Conservation (phyloP, 2,329 filamentous ascomycete genomes). For the Tolypocladium nubicola region DNA sequence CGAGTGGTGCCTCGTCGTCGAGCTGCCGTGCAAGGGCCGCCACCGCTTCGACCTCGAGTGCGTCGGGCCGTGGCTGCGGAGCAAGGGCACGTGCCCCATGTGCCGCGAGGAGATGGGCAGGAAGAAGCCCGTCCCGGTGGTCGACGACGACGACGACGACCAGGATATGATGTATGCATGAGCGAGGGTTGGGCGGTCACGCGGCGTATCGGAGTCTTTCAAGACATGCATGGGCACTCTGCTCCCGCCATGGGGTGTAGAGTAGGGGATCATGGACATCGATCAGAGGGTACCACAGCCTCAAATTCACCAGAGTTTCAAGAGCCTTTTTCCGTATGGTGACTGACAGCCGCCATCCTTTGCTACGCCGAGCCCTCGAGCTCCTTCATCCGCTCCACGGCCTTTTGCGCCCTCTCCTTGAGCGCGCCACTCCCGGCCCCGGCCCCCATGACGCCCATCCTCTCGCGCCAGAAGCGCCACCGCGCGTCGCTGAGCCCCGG, state of each 20-base stretch:
- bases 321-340: no score
- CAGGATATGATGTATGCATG: slow-evolving; percentile 37
- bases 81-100: slow-evolving; percentile 55
- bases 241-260: not conserved
- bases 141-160: slow-evolving; percentile 38
- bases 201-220: not conserved
- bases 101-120: slow-evolving; percentile 49
- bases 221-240: not conserved
- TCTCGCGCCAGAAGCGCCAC: slow-evolving; percentile 19
- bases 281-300: not conserved
- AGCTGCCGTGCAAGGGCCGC: slow-evolving; percentile 48
- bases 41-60: slow-evolving; percentile 59
- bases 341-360: no score
- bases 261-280: not conserved
- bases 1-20: slow-evolving; percentile 50
- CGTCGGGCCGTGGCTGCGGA: slow-evolving; percentile 52
- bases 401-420: slow-evolving; percentile 10
- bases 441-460: slow-evolving; percentile 12
- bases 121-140: slow-evolving; percentile 36
- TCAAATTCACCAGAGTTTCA: not conserved
- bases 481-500: slow-evolving; percentile 14
- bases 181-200: not conserved
- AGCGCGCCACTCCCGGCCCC: slow-evolving; percentile 8
- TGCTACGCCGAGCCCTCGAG: slow-evolving; percentile 7
- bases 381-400: slow-evolving; percentile 10